phyloP scores from a whole-genome alignment of 495 filamentous ascomycete species.

The Penicillium nucicola region DNA sequence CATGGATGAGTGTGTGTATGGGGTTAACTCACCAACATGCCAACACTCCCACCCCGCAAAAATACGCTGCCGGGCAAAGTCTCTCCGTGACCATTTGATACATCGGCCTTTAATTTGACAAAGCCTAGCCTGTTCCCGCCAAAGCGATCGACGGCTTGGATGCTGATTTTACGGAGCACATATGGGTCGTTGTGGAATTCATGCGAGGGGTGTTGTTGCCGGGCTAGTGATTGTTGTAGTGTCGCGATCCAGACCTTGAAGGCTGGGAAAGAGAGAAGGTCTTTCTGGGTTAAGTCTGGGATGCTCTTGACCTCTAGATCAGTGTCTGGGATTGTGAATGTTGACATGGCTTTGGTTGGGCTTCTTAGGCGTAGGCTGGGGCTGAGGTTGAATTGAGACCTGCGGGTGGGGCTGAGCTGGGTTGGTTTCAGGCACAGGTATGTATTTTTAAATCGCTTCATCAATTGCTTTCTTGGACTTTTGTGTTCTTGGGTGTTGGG shows the following conservation, averaged over 20 bases:
- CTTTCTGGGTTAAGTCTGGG: slow-evolving; percentile 55
- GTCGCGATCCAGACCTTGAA: slow-evolving; percentile 72
- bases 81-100: slow-evolving; percentile 62
- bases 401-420: not conserved
- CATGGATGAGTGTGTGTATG: no score
- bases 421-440: slow-evolving; percentile 1
- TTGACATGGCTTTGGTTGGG: slow-evolving; percentile 10
- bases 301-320: slow-evolving; percentile 53
- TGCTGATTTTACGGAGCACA: slow-evolving; percentile 60
- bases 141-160: slow-evolving; percentile 76
- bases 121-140: slow-evolving; percentile 66
- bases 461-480: not conserved
- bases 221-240: slow-evolving; percentile 59
- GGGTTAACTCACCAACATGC: slow-evolving; percentile 61
- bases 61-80: slow-evolving; percentile 75
- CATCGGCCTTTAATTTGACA: slow-evolving; percentile 65
- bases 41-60: slow-evolving; percentile 76
- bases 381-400: not conserved
- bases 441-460: slow-evolving; percentile 6
- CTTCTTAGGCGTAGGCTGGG: not conserved
- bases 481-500: not conserved
- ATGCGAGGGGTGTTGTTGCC: slow-evolving; percentile 59
- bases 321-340: slow-evolving; percentile 16
- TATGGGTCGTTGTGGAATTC: slow-evolving; percentile 73
- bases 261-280: slow-evolving; percentile 66